A percentile compares a stretch with the other conserved stretches of the same genome.
phyloP scores from a whole-genome alignment of 352 stramenopile species.

The Stephanocyclus meneghinianus region DNA sequence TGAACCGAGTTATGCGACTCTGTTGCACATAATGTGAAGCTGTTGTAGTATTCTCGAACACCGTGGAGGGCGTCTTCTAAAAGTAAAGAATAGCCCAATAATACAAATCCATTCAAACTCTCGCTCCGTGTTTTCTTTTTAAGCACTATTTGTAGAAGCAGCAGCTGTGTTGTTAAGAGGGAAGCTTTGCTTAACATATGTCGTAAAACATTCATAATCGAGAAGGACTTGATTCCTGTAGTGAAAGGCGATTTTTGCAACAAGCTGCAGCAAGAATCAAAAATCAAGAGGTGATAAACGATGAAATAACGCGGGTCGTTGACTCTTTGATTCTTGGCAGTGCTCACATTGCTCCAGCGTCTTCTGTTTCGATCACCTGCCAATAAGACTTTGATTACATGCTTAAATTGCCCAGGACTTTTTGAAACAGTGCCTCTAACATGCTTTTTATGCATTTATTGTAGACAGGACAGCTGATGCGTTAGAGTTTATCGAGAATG shows the following conservation, averaged over 20 bases:
- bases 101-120: too few relatives aligned
- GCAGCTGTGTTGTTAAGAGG: not conserved
- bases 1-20: too few relatives aligned
- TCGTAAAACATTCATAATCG: conserved; percentile 67
- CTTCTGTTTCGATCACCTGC: conserved; percentile 38
- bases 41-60: too few relatives aligned
- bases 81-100: too few relatives aligned
- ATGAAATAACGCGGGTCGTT: not conserved
- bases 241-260: conserved; percentile 50
- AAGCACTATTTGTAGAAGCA: not conserved
- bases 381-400: conserved; percentile 63
- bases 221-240: conserved; percentile 67
- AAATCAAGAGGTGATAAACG: not conserved
- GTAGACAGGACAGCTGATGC: not conserved
- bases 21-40: too few relatives aligned
- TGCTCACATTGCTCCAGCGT: conserved; percentile 48
- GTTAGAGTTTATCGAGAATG: conserved; percentile 3
- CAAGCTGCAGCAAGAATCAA: conserved; percentile 24
- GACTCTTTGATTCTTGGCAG: not conserved
- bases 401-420: conserved; percentile 69
- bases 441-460: conserved; percentile 27
- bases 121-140: too few relatives aligned
- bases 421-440: conserved; percentile 63
- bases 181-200: conserved; percentile 47
- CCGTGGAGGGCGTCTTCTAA: too few relatives aligned